A percentile compares a stretch with the other conserved stretches of the same genome.
Conservation (phyloP, 163 green algal genomes). For the Volvox carteri region DNA sequence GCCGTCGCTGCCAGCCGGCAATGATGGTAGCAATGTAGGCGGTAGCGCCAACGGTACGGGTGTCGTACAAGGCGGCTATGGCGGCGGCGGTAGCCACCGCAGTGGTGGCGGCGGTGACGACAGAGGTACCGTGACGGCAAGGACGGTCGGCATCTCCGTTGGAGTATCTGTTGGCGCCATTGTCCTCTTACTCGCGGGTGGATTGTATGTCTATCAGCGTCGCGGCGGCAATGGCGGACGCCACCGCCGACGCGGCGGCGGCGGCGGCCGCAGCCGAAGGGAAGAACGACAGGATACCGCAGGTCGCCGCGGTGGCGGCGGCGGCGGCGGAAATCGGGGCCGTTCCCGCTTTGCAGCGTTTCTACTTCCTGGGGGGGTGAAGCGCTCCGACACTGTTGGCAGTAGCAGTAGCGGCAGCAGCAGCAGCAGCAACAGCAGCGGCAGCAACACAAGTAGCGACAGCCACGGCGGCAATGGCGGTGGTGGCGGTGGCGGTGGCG, state of each 20-base stretch:
- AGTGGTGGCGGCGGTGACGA: background rate
- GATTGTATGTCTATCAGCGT: background rate
- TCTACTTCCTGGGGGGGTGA: background rate
- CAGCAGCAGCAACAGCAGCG: background rate
- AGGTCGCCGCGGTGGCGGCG: background rate
- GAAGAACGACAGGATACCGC: too few species aligned
- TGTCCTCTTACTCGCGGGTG: background rate
- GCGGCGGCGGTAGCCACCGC: background rate
- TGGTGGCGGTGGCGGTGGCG: background rate
- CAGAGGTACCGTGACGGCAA: background rate
- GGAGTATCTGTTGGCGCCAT: background rate
- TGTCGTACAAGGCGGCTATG: background rate
- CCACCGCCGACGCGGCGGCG: background rate
- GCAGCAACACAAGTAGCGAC: background rate
- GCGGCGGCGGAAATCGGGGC: background rate
- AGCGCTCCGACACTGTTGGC: constrained; percentile 27
- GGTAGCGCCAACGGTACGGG: too few species aligned
- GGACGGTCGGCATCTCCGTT: background rate
- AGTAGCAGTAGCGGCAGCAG: background rate
- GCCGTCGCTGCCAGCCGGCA: background rate
- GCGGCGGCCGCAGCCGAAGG: background rate
- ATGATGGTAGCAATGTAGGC: too few species aligned
- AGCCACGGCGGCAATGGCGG: background rate
- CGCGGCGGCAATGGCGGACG: background rate
- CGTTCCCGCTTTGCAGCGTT: background rate